A percentile compares a stretch with the other conserved stretches of the same genome.
Conservation (phyloP, 2,329 filamentous ascomycete genomes). For the Cercospora beticola region DNA sequence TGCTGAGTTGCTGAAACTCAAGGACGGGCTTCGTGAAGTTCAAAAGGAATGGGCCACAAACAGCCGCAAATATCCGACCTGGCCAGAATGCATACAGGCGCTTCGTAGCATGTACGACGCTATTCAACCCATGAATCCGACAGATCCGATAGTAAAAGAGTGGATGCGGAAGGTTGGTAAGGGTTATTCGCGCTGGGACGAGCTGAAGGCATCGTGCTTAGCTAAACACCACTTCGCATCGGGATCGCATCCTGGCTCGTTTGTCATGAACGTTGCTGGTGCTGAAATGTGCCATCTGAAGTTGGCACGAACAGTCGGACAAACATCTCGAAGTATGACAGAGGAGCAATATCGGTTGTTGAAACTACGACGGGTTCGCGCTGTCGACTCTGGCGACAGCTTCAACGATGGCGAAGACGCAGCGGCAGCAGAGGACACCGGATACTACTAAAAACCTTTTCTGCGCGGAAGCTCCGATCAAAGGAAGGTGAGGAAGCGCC, state of each 20-base stretch:
- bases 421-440: background rate
- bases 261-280: conserved; percentile 45
- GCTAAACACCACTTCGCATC: conserved; percentile 33
- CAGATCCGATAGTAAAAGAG: conserved; percentile 20
- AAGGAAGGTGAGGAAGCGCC: background rate
- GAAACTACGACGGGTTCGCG: conserved; percentile 37
- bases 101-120: conserved; percentile 19
- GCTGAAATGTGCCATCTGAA: conserved; percentile 43
- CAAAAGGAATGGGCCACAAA: conserved; percentile 3
- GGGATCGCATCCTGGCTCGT: conserved; percentile 22
- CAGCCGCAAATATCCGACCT: background rate
- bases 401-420: background rate
- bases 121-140: conserved; percentile 21
- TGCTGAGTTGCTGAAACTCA: conserved; percentile 16
- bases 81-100: background rate
- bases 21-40: conserved; percentile 5
- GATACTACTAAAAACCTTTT: background rate
- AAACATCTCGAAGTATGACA: conserved; percentile 20
- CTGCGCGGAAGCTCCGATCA: background rate
- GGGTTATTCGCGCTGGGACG: conserved; percentile 42
- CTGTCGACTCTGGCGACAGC: background rate
- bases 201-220: conserved; percentile 48
- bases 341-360: conserved; percentile 32
- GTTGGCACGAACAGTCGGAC: conserved; percentile 15
- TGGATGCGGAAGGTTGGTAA: conserved; percentile 25